Percentiles rank a stretch among this genome's conserved stretches.
Conservation (phyloP, 1,284 basidiomycete species). For the Cerioporus squamosus region DNA sequence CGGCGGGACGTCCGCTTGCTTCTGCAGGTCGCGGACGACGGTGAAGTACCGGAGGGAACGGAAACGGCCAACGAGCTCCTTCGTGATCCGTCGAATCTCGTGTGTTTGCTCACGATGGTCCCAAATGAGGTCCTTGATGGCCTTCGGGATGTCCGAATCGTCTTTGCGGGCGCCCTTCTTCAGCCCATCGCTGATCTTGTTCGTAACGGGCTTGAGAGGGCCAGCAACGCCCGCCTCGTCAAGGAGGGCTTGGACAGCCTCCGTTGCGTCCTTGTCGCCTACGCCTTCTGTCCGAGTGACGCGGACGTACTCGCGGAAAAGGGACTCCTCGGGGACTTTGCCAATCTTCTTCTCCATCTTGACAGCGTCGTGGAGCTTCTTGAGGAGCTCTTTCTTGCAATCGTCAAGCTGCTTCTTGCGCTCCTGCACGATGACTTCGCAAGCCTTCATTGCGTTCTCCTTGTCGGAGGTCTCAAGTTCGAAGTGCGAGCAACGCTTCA, state of each 20-base stretch:
- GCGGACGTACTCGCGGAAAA: slow-evolving; percentile 78
- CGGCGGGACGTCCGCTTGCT: slow-evolving; percentile 61
- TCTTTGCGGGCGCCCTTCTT: slow-evolving; percentile 52
- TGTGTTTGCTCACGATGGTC: slow-evolving; percentile 87
- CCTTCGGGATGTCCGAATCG: slow-evolving; percentile 56
- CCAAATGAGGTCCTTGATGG: slow-evolving; percentile 72
- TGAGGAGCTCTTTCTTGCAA: slow-evolving; percentile 77
- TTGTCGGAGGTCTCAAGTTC: slow-evolving; percentile 77
- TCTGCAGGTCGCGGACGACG: slow-evolving; percentile 87
- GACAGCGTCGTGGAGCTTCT: slow-evolving; percentile 69
- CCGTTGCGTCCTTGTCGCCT: slow-evolving; percentile 77
- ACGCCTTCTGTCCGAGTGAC: slow-evolving; percentile 70
- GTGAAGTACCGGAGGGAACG: slow-evolving; percentile 91
- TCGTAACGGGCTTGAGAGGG: slow-evolving; percentile 29
- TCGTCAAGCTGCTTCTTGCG: slow-evolving; percentile 80
- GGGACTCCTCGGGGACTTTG: slow-evolving; percentile 67
- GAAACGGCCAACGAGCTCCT: slow-evolving; percentile 87
- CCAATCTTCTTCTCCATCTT: slow-evolving; percentile 70
- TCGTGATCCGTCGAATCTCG: slow-evolving; percentile 79
- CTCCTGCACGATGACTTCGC: slow-evolving; percentile 88
- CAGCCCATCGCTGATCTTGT: slow-evolving; percentile 38
- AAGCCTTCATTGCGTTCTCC: slow-evolving; percentile 87
- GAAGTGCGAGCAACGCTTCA: slow-evolving; percentile 95
- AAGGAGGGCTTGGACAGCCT: slow-evolving; percentile 61
- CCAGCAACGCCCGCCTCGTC: slow-evolving; percentile 62